A percentile compares a stretch with the other conserved stretches of the same genome.
Conservation (phyloP, 176 grass and related monocot genomes). For the Oryza officinalis region DNA sequence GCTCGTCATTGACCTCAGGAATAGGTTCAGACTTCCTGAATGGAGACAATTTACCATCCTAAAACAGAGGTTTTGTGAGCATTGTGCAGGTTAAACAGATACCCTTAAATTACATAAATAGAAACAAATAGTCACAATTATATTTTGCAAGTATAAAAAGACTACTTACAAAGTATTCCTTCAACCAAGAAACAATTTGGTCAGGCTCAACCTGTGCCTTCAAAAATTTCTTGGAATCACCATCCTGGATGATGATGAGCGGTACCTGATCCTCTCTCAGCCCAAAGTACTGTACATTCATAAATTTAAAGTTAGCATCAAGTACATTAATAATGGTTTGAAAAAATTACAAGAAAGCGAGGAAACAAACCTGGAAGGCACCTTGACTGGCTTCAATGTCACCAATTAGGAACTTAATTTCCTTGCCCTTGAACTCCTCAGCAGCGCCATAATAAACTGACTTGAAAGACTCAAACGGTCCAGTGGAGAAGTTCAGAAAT, state of each 20-base stretch:
- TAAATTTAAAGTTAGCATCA: slow-evolving; percentile 20
- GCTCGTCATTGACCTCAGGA: slow-evolving; percentile 76
- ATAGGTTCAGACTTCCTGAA: slow-evolving; percentile 89
- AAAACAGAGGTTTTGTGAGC: not conserved
- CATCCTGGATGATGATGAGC: slow-evolving; percentile 71
- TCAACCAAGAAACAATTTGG: slow-evolving; percentile 79
- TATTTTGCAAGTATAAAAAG: not conserved
- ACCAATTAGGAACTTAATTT: slow-evolving; percentile 86
- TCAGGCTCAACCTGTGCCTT: slow-evolving; percentile 68
- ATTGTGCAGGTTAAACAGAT: not conserved
- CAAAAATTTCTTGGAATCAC: slow-evolving; percentile 74
- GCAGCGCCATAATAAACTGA: slow-evolving; percentile 54
- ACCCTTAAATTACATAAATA: not conserved
- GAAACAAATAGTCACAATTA: not conserved
- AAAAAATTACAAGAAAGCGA: not conserved
- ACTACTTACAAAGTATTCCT: slow-evolving; percentile 66
- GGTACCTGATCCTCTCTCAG: slow-evolving; percentile 79
- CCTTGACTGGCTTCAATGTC: slow-evolving; percentile 76
- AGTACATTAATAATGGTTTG: not conserved
- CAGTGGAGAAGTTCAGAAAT: slow-evolving; percentile 77
- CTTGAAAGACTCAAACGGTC: slow-evolving; percentile 72
- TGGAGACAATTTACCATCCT: slow-evolving; percentile 78
- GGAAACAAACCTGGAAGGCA: slow-evolving; percentile 78
- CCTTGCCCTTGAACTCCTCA: slow-evolving; percentile 71
- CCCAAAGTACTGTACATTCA: slow-evolving; percentile 63